Conservation (phyloP, 2,329 filamentous ascomycete species). For the Neonectria ditissima region DNA sequence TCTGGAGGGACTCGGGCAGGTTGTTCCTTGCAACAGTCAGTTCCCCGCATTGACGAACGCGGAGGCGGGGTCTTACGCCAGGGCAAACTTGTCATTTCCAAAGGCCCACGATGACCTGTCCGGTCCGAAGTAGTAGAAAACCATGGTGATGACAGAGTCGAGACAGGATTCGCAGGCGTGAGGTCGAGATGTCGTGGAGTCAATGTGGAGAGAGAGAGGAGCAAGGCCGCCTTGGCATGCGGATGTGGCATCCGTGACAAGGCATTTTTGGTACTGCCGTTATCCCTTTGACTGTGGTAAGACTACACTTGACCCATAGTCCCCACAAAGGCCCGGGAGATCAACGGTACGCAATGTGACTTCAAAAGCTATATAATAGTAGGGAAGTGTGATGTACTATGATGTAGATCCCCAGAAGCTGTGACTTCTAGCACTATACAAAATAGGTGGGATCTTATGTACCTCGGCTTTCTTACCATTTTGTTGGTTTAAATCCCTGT, state of each 20-base stretch:
- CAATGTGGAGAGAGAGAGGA: background rate
- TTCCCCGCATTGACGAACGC: background rate
- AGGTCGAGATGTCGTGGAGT: background rate
- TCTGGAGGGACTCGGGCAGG: slow-evolving; percentile 17
- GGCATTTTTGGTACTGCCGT: background rate
- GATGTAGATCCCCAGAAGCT: no score
- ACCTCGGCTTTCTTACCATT: no score
- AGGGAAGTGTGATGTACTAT: no score
- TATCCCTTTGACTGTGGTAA: no score
- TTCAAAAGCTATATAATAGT: no score
- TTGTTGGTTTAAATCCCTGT: no score
- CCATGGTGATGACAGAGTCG: slow-evolving; percentile 19
- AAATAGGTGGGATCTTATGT: no score
- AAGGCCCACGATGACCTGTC: slow-evolving; percentile 29
- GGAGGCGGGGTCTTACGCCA: slow-evolving; percentile 24
- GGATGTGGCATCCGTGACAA: background rate
- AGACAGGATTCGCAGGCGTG: background rate
- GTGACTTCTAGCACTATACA: no score
- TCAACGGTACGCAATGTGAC: no score
- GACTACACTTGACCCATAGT: no score
- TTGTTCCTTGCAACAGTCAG: slow-evolving; percentile 17
- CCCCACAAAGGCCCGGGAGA: no score
- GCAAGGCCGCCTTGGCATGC: background rate
- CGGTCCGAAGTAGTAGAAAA: slow-evolving; percentile 32
- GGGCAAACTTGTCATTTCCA: slow-evolving; percentile 23